Evolutionary conservation across 768 basidiomycete genomes (phyloP).

Genomic region (Kwoniella botswanensis): DNA sequence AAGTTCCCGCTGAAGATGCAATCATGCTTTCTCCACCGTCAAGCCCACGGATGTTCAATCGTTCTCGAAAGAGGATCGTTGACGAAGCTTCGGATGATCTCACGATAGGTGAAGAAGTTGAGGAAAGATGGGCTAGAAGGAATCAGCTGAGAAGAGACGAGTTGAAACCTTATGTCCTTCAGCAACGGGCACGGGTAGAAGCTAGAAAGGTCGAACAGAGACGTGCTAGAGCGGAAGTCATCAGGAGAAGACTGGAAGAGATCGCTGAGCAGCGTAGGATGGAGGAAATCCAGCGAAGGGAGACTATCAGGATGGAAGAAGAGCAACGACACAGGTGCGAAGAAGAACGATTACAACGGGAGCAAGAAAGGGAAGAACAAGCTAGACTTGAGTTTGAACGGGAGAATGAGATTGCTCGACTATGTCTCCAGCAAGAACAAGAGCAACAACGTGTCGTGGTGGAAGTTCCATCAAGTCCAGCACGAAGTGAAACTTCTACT

Average conservation of each 20-base stretch:
- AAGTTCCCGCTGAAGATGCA: slow-evolving; percentile 2
- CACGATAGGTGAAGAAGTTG: slow-evolving; percentile 12
- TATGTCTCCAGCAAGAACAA: no score
- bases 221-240: slow-evolving; percentile 1
- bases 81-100: slow-evolving; percentile 5
- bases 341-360: slow-evolving; percentile 1
- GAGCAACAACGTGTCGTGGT: no score
- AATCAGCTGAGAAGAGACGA: slow-evolving; percentile 24
- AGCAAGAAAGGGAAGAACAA: slow-evolving; percentile 5
- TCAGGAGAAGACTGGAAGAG: slow-evolving; percentile 9
- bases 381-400: slow-evolving; percentile 1
- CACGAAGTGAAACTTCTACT: slow-evolving; percentile 15
- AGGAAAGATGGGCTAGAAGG: slow-evolving; percentile 31
- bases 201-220: slow-evolving; percentile 7
- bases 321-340: background rate
- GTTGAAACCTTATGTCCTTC: slow-evolving; percentile 6
- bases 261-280: slow-evolving; percentile 14
- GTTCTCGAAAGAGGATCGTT: slow-evolving; percentile 1
- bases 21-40: slow-evolving; percentile 19
- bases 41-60: background rate
- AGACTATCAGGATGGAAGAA: background rate
- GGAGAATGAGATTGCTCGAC: background rate
- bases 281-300: slow-evolving; percentile 8
- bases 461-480: slow-evolving; percentile 7
- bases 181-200: background rate